Evolutionary conservation across 495 filamentous ascomycete genomes (phyloP).

Genomic region (Talaromyces stipitatus): DNA sequence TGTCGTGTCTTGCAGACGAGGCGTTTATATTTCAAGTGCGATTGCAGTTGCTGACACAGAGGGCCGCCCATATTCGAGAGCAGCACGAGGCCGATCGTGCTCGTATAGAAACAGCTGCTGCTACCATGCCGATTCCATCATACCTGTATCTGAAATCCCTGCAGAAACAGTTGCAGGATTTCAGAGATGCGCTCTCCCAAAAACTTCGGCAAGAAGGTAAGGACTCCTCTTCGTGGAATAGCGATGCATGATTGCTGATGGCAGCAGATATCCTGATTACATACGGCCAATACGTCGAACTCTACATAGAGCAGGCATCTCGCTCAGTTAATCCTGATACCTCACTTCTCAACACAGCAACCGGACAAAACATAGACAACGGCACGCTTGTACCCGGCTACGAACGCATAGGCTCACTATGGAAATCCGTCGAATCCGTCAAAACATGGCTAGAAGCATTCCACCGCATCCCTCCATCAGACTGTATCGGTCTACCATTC

Average conservation of each 20-base stretch:
- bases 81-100: constrained; percentile 15
- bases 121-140: constrained; percentile 8
- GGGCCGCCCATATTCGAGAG: constrained; percentile 15
- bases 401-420: constrained; percentile 26
- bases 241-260: constrained; percentile 1
- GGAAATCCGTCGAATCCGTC: constrained; percentile 25
- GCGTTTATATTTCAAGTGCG: constrained; percentile 21
- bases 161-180: constrained; percentile 16
- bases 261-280: constrained; percentile 19
- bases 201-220: constrained; percentile 14
- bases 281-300: constrained; percentile 25
- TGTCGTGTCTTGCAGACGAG: constrained; percentile 13
- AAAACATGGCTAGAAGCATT: constrained; percentile 28
- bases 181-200: constrained; percentile 10
- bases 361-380: not conserved
- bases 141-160: constrained; percentile 20
- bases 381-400: constrained; percentile 14
- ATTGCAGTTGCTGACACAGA: constrained; percentile 19
- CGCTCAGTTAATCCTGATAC: constrained; percentile 16
- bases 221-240: not conserved
- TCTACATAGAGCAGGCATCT: constrained; percentile 28
- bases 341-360: constrained; percentile 9
- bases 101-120: constrained; percentile 6
- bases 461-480: constrained; percentile 16
- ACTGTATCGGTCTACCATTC: constrained; percentile 21